Percentiles rank a stretch among this genome's conserved stretches.
Evolutionary conservation across 306 rosid genomes (phyloP).

Genomic region (Prunus mira): DNA sequence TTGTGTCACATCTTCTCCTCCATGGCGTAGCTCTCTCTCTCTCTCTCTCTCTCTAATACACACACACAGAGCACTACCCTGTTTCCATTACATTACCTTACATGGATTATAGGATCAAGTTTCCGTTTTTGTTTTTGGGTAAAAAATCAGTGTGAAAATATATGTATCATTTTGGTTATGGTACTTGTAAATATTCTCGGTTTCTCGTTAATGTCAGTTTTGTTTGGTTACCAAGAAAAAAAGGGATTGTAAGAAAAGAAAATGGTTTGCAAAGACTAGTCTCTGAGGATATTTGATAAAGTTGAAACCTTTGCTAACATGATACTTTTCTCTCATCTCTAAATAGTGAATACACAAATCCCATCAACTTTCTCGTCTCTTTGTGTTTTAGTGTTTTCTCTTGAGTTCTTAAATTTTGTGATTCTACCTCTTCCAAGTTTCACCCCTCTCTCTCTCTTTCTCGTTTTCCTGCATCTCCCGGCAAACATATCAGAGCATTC

Average conservation of each 20-base stretch:
- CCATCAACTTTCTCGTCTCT: neutral
- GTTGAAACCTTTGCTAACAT: neutral
- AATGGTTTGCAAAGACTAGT: neutral
- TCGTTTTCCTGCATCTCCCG: neutral
- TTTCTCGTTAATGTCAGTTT: neutral
- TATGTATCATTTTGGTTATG: neutral
- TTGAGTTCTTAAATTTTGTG: neutral
- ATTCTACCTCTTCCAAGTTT: neutral
- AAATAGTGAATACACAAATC: neutral
- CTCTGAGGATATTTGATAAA: neutral
- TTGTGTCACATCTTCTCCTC: constrained; percentile 70
- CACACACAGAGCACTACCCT: neutral
- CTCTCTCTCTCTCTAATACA: neutral
- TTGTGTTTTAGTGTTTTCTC: neutral
- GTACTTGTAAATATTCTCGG: neutral
- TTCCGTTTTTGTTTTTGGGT: neutral
- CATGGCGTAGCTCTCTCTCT: constrained; percentile 54
- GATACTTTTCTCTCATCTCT: neutral
- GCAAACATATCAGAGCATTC: neutral
- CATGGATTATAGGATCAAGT: neutral
- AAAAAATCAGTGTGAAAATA: no score
- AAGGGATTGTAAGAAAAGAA: neutral
- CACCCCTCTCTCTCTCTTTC: neutral
- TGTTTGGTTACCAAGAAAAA: constrained; percentile 5
- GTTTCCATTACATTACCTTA: neutral